Evolutionary conservation across 1,139 yeast genomes (phyloP), one percentile per base, ranked within the genome.

Genomic region (Sugiyamaella grinbergsii): DNA sequence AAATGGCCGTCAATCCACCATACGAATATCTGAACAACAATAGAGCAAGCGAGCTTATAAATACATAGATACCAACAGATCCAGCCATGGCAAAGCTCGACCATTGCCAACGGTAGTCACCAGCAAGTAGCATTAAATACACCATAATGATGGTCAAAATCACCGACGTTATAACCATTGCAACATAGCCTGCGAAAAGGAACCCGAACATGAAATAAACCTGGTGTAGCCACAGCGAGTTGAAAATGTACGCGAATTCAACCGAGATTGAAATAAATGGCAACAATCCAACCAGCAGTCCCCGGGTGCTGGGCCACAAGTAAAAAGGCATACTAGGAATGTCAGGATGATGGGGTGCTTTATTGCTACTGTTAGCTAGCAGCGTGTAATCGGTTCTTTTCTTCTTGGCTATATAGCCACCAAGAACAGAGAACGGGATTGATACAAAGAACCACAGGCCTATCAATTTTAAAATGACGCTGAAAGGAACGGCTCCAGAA

Each of bases 21-120:
- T 91, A 73, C 20, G 90, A 79, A 62, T 91, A 78, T 61, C 69
- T 64, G 46, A 65, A 61, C 34, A 62, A 38, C 60, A 70, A 63
- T 60, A 69, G 71, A 58, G 86, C 73, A 55, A 90, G 73, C 2
- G 97, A 83, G 69, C 91, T 95, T 50, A 88, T 62, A 70, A 90
- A 88, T 32, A 90, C 85, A 67, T 90, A 93, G 51, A 85, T 62
- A 0, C 95, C 78, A 69, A 95, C 84, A 24, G 97, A 95, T 49
- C 96, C 97, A 24, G 96, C 93, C 54, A 90, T 78, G 62, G 84
- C 78, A 62, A 90, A 76, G 8, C 96, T 82, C 68, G 91, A 83
- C 98, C 98, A 93, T 66, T 90, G 97, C 98, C 98, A 93, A 68
- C 83, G 82, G 74, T 94, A 90, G 69, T 93, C 87, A 66, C 93